Base-by-base conservation (phyloP, 345 rosid genomes). In the Raphanus sativus region DNA sequence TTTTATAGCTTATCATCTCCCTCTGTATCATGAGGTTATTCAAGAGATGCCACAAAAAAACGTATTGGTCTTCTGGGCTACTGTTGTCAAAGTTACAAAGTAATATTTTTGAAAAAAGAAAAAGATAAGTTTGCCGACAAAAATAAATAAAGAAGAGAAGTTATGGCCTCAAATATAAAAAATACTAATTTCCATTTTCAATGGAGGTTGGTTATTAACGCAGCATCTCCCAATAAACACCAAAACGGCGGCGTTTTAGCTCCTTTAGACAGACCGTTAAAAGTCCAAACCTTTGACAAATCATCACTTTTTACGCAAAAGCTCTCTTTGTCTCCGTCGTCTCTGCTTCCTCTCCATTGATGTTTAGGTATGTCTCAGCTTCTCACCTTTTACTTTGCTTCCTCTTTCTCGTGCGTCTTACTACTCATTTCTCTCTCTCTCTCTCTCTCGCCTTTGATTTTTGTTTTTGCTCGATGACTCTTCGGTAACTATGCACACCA, bases 341-440 rank as follows among this genome's bases (percentile, higher is more conserved):
- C 78, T 77, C 70, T 62, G 65, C 45, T 28, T 63, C 73, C 42
- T 58, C 55, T 45, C 73, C 77, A 48, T 72, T 71, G 81, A 67
- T 73, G 69, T 34, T 50, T 26, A 62, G 81, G 70, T 78, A 25
- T 78, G 63, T 61, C 63, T 67, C 17, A 59, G 56, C 6, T 8
- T 38, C 38, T 40, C 7, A 56, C 32, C 4, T 8, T n/a, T 34
- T 34, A 26, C 8, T 62, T 45, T 28, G 76, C n/a, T 42, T 70
- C 28, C n/a, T 42, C 9, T 71, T 70, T 63, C 2, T 77, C 38
- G 1, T 3, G 26, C 48, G 1, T 42, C 62, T 10, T 29, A 12
- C 11, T 12, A 21, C 17, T 71, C 76, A 17, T 21, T 9, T 15
- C 38, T 38, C 17, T 34, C 25, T 25, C 6, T 34, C 25, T 25